Base-by-base conservation (phyloP, 2,329 filamentous ascomycete species). In the Stagonosporopsis chrysanthemi region DNA sequence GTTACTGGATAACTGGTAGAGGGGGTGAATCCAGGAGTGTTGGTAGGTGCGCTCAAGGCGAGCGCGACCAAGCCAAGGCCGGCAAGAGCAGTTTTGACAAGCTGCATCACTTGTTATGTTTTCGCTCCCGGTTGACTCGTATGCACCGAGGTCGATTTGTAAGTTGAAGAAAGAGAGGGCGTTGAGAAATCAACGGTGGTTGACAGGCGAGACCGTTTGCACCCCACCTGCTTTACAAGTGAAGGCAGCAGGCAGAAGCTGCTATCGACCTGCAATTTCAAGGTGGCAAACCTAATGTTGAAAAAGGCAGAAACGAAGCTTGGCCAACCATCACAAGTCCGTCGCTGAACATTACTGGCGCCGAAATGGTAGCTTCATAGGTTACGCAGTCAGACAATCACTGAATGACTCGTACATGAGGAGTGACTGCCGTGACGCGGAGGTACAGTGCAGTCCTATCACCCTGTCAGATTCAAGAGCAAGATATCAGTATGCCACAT, bases 191-290 rank as follows among this genome's bases (percentile, higher is more conserved):
- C 19, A 15, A 44, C 24, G 26, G 15, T 26, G n/a, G 17, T 33
- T 2, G 11, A 31, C 19, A 17, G 6, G 8, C 7, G 15, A 15
- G 24, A 38, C 14, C 33, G 45, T 49, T 55, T 49, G 52, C 17
- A 24, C 45, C 40, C 39, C 52, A 55, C 39, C 26, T 49, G 19
- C 26, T 9, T 23, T 23, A 31, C 45, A 49, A 40, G 39, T 49
- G 40, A 49, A 55, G 39, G 45, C 44, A 54, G 29, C 51, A 48
- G 26, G 22, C 38, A 38, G 51, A 53, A 43, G 12, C 7, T 45
- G 6, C 38, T 8, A 6, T 29, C n/a, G 8, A 36, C 17, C 15
- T 17, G 17, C n/a, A 19, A 6, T 38, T n/a, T 7, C n/a, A 8
- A 38, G n/a, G 29, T 8, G 15, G 39, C 24, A 29, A 33, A n/a